A percentile compares a stretch with the other conserved stretches of the same genome.
Conservation (phyloP, 2,329 filamentous ascomycete species). For the Fusarium marasasianum region DNA sequence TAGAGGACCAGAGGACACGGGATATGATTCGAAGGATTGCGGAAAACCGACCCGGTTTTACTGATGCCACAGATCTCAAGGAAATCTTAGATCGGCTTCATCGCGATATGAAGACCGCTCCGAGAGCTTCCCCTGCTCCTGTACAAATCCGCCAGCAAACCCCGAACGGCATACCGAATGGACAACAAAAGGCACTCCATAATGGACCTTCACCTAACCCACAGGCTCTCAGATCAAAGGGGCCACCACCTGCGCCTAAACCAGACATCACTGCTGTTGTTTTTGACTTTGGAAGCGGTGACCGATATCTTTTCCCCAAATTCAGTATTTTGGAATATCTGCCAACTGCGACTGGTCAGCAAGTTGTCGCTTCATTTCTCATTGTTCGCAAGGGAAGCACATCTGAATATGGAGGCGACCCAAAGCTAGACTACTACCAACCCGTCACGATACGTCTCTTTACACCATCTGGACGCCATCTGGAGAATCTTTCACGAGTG, state of each 20-base stretch:
- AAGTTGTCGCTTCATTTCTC: conserved; percentile 79
- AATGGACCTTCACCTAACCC: conserved; percentile 48
- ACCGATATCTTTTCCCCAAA: conserved; percentile 81
- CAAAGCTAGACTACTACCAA: conserved; percentile 76
- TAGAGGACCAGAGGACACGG: conserved; percentile 61
- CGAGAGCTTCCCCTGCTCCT: conserved; percentile 43
- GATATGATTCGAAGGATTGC: conserved; percentile 65
- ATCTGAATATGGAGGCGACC: conserved; percentile 72
- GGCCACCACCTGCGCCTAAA: conserved; percentile 62
- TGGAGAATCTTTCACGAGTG: conserved; percentile 69
- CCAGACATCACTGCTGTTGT: conserved; percentile 73
- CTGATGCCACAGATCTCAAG: conserved; percentile 65
- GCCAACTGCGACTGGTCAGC: conserved; percentile 58
- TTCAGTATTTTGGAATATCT: conserved; percentile 79
- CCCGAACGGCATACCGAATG: conserved; percentile 48
- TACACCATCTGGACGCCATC: conserved; percentile 62
- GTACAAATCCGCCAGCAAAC: conserved; percentile 41
- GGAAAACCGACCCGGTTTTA: conserved; percentile 59
- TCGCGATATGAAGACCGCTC: conserved; percentile 52
- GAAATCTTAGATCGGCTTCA: conserved; percentile 60
- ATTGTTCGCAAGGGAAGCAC: conserved; percentile 77
- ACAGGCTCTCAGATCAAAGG: conserved; percentile 69
- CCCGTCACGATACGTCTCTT: conserved; percentile 73
- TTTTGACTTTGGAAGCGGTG: conserved; percentile 77
- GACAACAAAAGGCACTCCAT: conserved; percentile 38